Evolutionary conservation across 352 stramenopile genomes (phyloP).

Genomic region (Discostella stelligera): DNA sequence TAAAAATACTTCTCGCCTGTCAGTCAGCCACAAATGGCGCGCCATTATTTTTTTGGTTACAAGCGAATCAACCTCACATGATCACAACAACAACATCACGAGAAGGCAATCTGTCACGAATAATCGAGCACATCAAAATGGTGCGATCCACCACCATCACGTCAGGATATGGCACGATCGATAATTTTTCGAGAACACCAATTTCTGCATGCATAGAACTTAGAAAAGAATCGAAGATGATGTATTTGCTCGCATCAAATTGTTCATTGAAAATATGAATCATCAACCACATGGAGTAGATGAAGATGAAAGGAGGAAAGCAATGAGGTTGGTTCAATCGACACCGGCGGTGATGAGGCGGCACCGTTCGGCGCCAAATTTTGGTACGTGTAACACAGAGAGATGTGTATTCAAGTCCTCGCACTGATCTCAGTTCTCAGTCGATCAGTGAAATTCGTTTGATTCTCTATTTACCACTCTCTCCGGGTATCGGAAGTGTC

Average conservation of each 20-base stretch:
- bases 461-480: neutral
- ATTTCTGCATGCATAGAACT: neutral
- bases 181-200: neutral
- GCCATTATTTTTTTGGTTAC: neutral
- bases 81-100: too few species aligned
- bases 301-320: conserved; percentile 13
- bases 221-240: neutral
- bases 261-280: conserved; percentile 1
- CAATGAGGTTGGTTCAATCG: conserved; percentile 3
- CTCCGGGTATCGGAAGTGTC: conserved; percentile 6
- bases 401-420: neutral
- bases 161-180: neutral
- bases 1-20: neutral
- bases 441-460: neutral
- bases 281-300: neutral
- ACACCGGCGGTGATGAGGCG: conserved; percentile 12
- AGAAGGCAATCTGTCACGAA: too few species aligned
- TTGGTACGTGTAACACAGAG: conserved; percentile 8
- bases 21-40: neutral
- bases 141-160: too few species aligned
- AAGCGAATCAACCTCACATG: too few species aligned
- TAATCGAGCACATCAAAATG: too few species aligned
- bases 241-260: neutral
- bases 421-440: neutral
- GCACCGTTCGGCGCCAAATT: conserved; percentile 7